A percentile compares a stretch with the other conserved stretches of the same genome.
These are phyloP conservation scores for Staphylotrichum longicolle DNA, from an alignment of 495 filamentous ascomycete species.

Conservation along the genomic window DNA sequence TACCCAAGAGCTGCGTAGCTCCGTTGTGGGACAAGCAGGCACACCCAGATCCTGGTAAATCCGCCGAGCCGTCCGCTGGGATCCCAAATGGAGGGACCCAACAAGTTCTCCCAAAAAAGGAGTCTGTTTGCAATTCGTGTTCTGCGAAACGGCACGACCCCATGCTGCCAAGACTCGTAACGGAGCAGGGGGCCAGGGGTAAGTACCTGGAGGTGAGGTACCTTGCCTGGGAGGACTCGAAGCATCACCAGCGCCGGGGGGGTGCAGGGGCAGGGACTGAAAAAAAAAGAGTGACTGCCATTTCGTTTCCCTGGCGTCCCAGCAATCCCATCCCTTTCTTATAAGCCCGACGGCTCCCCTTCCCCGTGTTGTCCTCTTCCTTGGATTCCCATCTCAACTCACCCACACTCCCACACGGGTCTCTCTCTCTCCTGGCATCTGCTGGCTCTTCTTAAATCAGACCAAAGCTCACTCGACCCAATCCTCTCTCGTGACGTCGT, in stretches of 20 bases:
- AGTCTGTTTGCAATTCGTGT: conserved; percentile 16
- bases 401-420: conserved; percentile 20
- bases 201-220: conserved; percentile 30
- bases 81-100: conserved; percentile 28
- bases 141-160: conserved; percentile 20
- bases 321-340: conserved; percentile 34
- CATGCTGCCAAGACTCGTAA: conserved; percentile 24
- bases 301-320: conserved; percentile 29
- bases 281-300: conserved; percentile 29
- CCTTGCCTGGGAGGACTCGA: conserved; percentile 27
- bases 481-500: conserved; percentile 8
- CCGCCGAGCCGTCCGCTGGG: conserved; percentile 30
- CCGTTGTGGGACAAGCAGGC: conserved; percentile 18
- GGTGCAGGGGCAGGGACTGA: conserved; percentile 19
- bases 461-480: conserved; percentile 6
- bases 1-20: conserved; percentile 3
- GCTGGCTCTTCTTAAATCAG: conserved; percentile 12
- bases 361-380: conserved; percentile 28
- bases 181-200: conserved; percentile 26
- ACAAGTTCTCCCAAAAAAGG: conserved; percentile 20
- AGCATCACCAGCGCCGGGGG: conserved; percentile 25
- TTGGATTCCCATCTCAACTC: conserved; percentile 34
- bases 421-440: conserved; percentile 14
- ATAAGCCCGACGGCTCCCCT: conserved; percentile 32
- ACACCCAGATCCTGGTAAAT: conserved; percentile 25